A percentile compares a stretch with the other conserved stretches of the same genome.
phyloP scores from a whole-genome alignment of 208 protist genomes.

The Leishmania tropica region DNA sequence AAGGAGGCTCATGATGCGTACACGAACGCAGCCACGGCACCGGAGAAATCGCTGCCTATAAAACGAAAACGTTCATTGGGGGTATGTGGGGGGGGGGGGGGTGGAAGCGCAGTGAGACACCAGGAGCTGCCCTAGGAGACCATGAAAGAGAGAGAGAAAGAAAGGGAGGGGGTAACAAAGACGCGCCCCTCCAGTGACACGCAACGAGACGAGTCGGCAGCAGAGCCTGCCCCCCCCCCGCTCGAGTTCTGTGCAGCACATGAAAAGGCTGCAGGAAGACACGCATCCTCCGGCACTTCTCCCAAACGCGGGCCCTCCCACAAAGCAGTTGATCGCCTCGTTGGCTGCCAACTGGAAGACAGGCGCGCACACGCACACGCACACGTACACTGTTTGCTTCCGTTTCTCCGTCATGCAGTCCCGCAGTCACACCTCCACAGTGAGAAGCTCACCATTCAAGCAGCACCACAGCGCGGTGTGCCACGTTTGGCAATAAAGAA shows the following conservation, averaged over 20 bases:
- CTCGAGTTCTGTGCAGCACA: background rate
- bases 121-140: background rate
- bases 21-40: background rate
- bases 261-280: background rate
- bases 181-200: background rate
- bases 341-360: background rate
- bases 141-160: background rate
- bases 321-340: background rate
- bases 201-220: background rate
- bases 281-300: background rate
- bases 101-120: background rate
- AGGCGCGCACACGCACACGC: background rate
- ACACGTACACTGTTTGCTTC: background rate
- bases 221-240: background rate
- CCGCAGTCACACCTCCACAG: too few species aligned
- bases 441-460: background rate
- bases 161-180: background rate
- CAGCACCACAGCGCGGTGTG: background rate
- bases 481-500: background rate
- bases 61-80: background rate
- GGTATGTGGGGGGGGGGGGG: background rate
- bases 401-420: background rate
- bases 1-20: conserved; percentile 29
- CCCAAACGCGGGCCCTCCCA: background rate
- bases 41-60: background rate